A percentile compares a stretch with the other conserved stretches of the same genome.
phyloP scores from a whole-genome alignment of 2,329 filamentous ascomycete genomes.

The Venturia asperata region DNA sequence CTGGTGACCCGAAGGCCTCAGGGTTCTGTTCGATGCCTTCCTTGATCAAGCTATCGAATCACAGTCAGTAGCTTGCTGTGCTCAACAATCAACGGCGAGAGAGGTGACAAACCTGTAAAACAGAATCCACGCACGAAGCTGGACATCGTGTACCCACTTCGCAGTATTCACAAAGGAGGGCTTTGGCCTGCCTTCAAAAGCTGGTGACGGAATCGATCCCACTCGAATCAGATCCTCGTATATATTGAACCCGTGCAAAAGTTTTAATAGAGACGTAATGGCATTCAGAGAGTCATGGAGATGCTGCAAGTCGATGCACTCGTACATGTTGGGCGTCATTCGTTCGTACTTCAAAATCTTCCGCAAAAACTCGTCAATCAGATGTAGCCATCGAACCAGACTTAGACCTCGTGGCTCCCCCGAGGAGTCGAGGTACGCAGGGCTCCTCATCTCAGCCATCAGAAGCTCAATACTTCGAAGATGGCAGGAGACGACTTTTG shows the following conservation, averaged over 20 bases:
- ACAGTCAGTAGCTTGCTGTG: not conserved
- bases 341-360: constrained; percentile 60
- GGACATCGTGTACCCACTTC: constrained; percentile 74
- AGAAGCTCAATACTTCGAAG: constrained; percentile 81
- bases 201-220: constrained; percentile 59
- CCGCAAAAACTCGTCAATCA: constrained; percentile 68
- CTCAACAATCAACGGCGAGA: not conserved
- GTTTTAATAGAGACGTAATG: constrained; percentile 61
- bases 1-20: constrained; percentile 56
- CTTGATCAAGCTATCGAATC: constrained; percentile 49
- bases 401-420: constrained; percentile 60
- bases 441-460: constrained; percentile 58
- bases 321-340: constrained; percentile 66
- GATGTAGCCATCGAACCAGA: constrained; percentile 69
- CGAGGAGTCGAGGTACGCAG: constrained; percentile 49
- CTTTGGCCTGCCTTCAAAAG: constrained; percentile 44
- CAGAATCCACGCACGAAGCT: constrained; percentile 80
- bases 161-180: constrained; percentile 44
- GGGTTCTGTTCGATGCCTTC: constrained; percentile 63
- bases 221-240: constrained; percentile 82
- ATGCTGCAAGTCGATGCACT: constrained; percentile 76
- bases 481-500: constrained; percentile 83
- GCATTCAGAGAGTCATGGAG: constrained; percentile 65
- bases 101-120: constrained; percentile 53
- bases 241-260: constrained; percentile 72